Evolutionary conservation across 2,329 filamentous ascomycete genomes (phyloP), one percentile per base, ranked within the genome.

Genomic region (Penicillium griseofulvum): DNA sequence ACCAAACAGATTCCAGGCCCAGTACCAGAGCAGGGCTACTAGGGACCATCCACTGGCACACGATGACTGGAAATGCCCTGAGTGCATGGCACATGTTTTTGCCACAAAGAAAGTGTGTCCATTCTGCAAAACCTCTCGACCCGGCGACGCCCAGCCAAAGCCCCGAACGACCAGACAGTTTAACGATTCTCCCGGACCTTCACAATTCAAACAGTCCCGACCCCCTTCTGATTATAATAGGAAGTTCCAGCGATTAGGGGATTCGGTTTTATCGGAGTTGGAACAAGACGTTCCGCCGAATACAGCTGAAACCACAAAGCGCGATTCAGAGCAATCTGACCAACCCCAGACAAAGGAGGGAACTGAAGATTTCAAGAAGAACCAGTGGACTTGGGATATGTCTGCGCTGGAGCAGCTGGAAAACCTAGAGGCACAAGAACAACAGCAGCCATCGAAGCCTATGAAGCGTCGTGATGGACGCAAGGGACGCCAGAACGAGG

Each of bases 331-430:
- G 26, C 14, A 24, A 17, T 50, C 38, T 11, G 11, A 17, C 41
- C 29, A 19, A 26, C 38, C 48, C 12, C 16, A 34, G 24, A 41
- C 26, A 22, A 53, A 59, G 42, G 17, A 34, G 22, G 53, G 56
- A 36, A 43, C 49, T 43, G 49, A 56, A 22, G 52, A 61, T 16
- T 48, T 49, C 10, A 50, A 55, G 31, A 49, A 55, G 39, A 62
- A 68, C 29, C 58, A 61, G 14, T 69, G 67, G 68, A 49, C 65
- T 16, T 71, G 69, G 69, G 68, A 70, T 57, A 56, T 64, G 54
- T 71, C 69, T 31, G 62, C 63, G 11, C 52, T 70, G 28, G 61
- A 68, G 11, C 55, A 65, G 4, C 38, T 68, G 38, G 57, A 62
- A 52, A 17, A 49, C 3, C 17, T 42, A 19, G 62, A 62, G 24